Base-by-base conservation (phyloP, 1,284 basidiomycete genomes). In the Tylopilus sp. region DNA sequence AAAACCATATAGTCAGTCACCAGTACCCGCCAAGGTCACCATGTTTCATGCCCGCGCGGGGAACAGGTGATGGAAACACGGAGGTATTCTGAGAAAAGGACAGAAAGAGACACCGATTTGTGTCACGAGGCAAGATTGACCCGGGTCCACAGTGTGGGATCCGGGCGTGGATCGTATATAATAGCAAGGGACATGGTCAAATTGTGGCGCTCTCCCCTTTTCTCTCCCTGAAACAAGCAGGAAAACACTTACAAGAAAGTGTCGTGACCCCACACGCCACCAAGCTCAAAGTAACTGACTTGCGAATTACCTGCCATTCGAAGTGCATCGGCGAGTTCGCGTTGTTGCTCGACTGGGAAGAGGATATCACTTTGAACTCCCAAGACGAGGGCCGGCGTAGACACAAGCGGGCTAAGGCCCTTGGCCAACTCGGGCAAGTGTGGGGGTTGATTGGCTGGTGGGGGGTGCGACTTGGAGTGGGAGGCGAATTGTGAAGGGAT, bases 181-280 rank as follows among this genome's bases (percentile, higher is more conserved):
- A 39, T 8, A 11, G 2, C 15, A 10, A 26, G 49, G 26, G 43
- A 38, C 16, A 37, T 8, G 28, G 29, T 33, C 41, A 11, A n/a
- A 18, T 36, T n/a, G 31, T 23, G 25, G 25, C 26, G n/a, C 30
- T 26, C 36, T 8, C 30, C 29, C 19, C 31, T 15, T 31, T 29
- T 36, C 29, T 43, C 36, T 39, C 26, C 41, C 39, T 30, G 41
- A 36, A 40, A 35, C 36, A 18, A 38, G 18, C 0, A 48, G 48
- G 33, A 44, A 21, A 23, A n/a, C 25, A 72, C 76, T 72, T 53
- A 76, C 73, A 99, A 74, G 74, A 99, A 99, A 25, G 93, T 97
- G 71, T 99, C 95, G 64, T 95, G 92, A 2, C 97, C 97, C 91
- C 94, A 98, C 13, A 98, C 95, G 4, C 96, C 94, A 34, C 97